phyloP scores from a whole-genome alignment of 257 asterid genomes.

The Handroanthus guayacan region DNA sequence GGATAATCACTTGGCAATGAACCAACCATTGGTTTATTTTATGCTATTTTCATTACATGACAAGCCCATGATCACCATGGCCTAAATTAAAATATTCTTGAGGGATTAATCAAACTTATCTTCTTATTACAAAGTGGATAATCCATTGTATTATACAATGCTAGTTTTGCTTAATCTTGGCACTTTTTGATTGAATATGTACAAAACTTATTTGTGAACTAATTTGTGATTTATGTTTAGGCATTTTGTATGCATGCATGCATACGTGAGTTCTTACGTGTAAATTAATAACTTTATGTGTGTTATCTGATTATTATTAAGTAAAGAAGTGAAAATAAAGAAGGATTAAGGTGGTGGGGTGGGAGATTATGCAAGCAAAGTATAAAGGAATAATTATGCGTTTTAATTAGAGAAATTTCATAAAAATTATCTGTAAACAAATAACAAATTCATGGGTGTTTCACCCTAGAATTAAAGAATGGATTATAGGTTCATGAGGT shows the following conservation, averaged over 20 bases:
- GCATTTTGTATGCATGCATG: constrained; percentile 45
- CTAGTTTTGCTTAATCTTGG: constrained; percentile 12
- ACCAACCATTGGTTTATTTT: constrained; percentile 32
- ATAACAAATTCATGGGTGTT: no score
- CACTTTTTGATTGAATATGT: constrained; percentile 29
- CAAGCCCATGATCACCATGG: constrained; percentile 42
- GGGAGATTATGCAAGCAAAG: not conserved
- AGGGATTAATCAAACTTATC: constrained; percentile 43
- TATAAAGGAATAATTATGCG: not conserved
- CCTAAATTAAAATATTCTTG: constrained; percentile 39
- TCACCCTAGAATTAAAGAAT: no score
- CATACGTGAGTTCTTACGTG: constrained; percentile 45
- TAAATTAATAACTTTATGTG: constrained; percentile 15
- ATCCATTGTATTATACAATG: not conserved
- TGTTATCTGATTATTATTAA: not conserved
- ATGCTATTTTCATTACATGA: constrained; percentile 42
- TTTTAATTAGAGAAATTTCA: no score
- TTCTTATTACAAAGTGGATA: constrained; percentile 43
- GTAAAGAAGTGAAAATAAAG: not conserved
- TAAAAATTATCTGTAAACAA: no score
- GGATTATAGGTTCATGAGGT: no score
- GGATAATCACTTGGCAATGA: constrained; percentile 51
- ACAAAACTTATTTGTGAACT: constrained; percentile 10
- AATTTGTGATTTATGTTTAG: not conserved
- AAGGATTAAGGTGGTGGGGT: not conserved